phyloP scores from a whole-genome alignment of 768 basidiomycete species.

The Plicaturopsis crispa region DNA sequence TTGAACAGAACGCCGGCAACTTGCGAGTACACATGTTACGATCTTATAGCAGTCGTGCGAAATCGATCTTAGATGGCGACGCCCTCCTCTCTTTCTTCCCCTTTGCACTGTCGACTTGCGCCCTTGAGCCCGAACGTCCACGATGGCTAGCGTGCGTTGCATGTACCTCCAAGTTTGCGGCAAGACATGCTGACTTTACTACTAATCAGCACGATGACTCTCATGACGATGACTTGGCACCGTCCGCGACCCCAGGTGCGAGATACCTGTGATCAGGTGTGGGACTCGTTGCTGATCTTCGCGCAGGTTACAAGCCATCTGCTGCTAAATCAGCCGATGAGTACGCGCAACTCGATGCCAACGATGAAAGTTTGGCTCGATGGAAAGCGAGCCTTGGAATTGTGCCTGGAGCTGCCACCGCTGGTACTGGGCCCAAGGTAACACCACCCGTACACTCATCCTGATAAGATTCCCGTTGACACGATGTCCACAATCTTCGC shows the following conservation, averaged over 20 bases:
- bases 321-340: slow-evolving; percentile 72
- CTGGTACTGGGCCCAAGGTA: slow-evolving; percentile 61
- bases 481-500: slow-evolving; percentile 14
- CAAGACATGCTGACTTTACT: too few species aligned
- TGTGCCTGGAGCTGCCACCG: slow-evolving; percentile 36
- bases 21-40: too few species aligned
- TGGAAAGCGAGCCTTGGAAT: slow-evolving; percentile 97
- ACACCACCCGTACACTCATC: slow-evolving; percentile 5
- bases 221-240: slow-evolving; percentile 65
- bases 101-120: too few species aligned
- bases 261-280: slow-evolving; percentile 7
- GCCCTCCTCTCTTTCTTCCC: too few species aligned
- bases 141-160: too few species aligned
- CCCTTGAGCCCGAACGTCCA: too few species aligned
- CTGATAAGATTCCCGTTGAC: slow-evolving; percentile 1
- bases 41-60: slow-evolving; percentile 59
- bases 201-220: slow-evolving; percentile 14
- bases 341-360: slow-evolving; percentile 77
- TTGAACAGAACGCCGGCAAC: slow-evolving; percentile 28
- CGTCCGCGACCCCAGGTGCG: slow-evolving; percentile 61
- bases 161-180: too few species aligned
- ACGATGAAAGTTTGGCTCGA: slow-evolving; percentile 88
- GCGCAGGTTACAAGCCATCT: slow-evolving; percentile 65
- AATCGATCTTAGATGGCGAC: slow-evolving; percentile 47
- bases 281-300: slow-evolving; percentile 1